Evolutionary conservation across 2,329 filamentous ascomycete species (phyloP), one percentile per base, ranked within the genome.

Genomic region (Penicillium sp.): DNA sequence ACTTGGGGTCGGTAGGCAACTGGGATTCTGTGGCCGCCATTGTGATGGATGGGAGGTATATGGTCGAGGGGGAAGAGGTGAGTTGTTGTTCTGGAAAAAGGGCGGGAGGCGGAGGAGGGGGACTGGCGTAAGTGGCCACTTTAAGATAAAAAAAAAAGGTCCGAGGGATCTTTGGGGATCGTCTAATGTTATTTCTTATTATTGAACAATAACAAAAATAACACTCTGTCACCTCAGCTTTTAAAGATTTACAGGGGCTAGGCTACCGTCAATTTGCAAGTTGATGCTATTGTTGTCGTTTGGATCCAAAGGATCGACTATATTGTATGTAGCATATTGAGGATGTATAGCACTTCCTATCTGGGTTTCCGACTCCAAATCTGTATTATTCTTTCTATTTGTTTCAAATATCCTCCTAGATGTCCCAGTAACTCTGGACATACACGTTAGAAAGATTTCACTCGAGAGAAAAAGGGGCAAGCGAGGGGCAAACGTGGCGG

Each of bases 1-100:
- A 96, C 80, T 96, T 97, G 75, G 90, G 83, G 77, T 96, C 87
- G 69, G 91, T 77, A 65, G 79, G 74, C 66, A 76, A 64, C 53
- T 72, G 70, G 55, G 72, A 70, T 34, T 71, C 65, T 55, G 64
- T 51, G 45, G 68, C 60, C 45, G 68, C 68, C 70, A 71, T 75
- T 64, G 47, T 73, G 64, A 55, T 55, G 53, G 58, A 58, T 56
- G 53, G 45, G 54, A 49, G 50, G 53, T 50, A 53, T 50, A 51
- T 57, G 54, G 29, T 51, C 27, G 38, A 58, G 48, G 29, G 50
- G 41, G 47, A 41, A 51, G 52, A 54, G 27, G 48, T 31, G 41
- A 58, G 49, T 49, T 38, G 48, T 52, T 40, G 41, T 53, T 54
- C 57, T 63, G 55, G 56, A 55, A 55, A 49, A 56, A 61, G 52